A percentile compares a stretch with the other conserved stretches of the same genome.
phyloP scores from a whole-genome alignment of 225 moss, liverwort and hornwort genomes.

The Anthoceros angustus region DNA sequence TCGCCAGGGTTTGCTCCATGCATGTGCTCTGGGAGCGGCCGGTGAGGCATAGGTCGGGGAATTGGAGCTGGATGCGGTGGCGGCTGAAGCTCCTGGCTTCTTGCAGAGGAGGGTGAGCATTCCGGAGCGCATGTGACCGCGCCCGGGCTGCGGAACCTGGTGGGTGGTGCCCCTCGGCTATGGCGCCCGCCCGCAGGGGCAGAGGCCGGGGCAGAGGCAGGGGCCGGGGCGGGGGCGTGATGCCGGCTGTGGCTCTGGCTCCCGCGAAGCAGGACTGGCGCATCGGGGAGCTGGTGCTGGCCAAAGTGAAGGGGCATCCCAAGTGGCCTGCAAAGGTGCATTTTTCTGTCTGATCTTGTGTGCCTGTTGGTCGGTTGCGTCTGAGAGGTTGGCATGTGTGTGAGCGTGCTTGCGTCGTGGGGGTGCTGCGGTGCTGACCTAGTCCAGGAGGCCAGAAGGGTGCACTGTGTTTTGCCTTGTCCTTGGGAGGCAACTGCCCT shows the following conservation, averaged over 20 bases:
- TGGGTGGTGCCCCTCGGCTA: not conserved
- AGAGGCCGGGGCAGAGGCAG: not conserved
- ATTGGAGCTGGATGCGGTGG: slow-evolving; percentile 4
- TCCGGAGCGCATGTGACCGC: not conserved
- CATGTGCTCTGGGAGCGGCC: not conserved
- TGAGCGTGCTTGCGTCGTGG: too few species aligned
- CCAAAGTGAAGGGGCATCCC: slow-evolving; percentile 95
- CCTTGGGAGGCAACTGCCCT: too few species aligned
- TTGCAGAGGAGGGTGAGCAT: not conserved
- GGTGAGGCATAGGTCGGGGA: not conserved
- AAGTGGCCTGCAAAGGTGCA: slow-evolving; percentile 96
- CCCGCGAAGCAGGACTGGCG: slow-evolving; percentile 55
- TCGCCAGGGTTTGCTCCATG: not conserved
- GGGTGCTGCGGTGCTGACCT: too few species aligned
- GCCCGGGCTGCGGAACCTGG: not conserved
- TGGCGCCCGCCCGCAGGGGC: not conserved
- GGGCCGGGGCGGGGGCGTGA: not conserved
- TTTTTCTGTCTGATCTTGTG: not conserved
- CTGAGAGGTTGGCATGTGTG: too few species aligned
- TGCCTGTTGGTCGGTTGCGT: too few species aligned
- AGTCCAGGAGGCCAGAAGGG: too few species aligned
- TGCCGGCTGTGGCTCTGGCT: not conserved
- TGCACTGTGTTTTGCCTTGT: too few species aligned
- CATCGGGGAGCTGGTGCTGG: slow-evolving; percentile 82
- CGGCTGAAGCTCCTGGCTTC: not conserved